Conservation (phyloP, 306 rosid genomes). For the Casuarina glauca region DNA sequence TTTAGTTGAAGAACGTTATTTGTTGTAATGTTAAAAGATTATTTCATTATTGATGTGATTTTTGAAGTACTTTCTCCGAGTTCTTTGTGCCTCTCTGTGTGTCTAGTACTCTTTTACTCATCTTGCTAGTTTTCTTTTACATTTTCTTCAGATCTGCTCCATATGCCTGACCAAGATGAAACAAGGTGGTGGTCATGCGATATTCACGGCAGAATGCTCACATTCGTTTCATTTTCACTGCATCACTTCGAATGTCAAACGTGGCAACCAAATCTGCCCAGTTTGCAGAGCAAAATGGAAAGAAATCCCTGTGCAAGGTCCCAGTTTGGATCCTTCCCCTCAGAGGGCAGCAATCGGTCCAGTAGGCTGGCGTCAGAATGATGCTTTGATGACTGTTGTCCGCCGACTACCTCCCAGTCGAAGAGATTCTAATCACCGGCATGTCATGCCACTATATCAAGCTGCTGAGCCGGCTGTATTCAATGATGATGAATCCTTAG, state of each 20-base stretch:
- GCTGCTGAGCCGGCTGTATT: slow-evolving; percentile 81
- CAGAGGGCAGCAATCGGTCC: slow-evolving; percentile 60
- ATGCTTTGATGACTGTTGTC: slow-evolving; percentile 85
- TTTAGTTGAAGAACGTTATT: background rate
- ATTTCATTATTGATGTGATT: background rate
- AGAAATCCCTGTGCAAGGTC: slow-evolving; percentile 80
- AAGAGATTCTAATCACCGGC: slow-evolving; percentile 65
- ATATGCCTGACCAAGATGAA: slow-evolving; percentile 90
- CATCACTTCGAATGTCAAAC: slow-evolving; percentile 82
- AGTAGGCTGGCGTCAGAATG: slow-evolving; percentile 71
- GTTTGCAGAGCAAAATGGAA: slow-evolving; percentile 97
- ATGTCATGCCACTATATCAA: slow-evolving; percentile 72
- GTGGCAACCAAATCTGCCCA: slow-evolving; percentile 92
- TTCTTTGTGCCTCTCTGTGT: background rate
- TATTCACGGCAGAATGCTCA: slow-evolving; percentile 94
- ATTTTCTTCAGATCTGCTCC: slow-evolving; percentile 77
- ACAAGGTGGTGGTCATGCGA: slow-evolving; percentile 92
- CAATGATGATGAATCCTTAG: slow-evolving; percentile 81
- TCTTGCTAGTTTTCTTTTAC: slow-evolving; percentile 20
- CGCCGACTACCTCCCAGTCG: slow-evolving; percentile 70
- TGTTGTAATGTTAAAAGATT: background rate
- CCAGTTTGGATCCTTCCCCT: slow-evolving; percentile 52
- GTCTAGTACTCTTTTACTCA: background rate
- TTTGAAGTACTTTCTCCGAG: background rate
- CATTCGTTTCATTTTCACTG: slow-evolving; percentile 98